Base-by-base conservation (phyloP, 768 basidiomycete species). In the Pleurotus tuber-regium region DNA sequence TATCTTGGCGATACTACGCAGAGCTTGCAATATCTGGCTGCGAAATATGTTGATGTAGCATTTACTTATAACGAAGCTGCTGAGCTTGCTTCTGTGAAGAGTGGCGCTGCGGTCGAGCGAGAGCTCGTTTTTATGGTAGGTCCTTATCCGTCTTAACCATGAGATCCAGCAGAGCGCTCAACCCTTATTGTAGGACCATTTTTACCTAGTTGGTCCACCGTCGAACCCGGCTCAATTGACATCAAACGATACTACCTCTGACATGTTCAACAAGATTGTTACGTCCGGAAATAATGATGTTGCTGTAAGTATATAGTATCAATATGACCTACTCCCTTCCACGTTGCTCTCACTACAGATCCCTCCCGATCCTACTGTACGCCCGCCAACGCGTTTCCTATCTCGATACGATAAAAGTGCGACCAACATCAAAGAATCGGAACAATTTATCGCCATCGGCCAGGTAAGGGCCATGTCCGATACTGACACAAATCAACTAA, bases 351-450 rank as follows among this genome's bases (percentile, higher is more conserved):
- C 30, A 21, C 16, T 36, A 30, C 19, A 58, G 66, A 59, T 54
- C 46, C 54, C 73, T 56, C 56, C 69, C 25, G 54, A 64, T 16
- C 57, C 69, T 3, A 54, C 58, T 10, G 57, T 59, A 28, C 69
- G 65, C 1, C 63, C 61, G 3, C 61, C 77, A 4, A 73, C 72
- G 11, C 75, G 77, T 26, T 82, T 81, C 62, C 70, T 82, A 11
- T 78, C 78, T 1, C 74, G 80, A 2, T 82, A 69, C 53, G 80
- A 83, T 55, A 82, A 80, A 56, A 78, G 77, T 47, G 79, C 81
- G 7, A 82, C 79, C 0, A 80, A 82, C 57, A 79, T 82, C 61
- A 82, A 79, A 53, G 79, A 82, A 53, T 78, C 73, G 25, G 60
- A 66, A 42, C 53, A 82, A 9, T 82, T 80, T 51, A 67, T 70